Base-by-base conservation (phyloP, 148 eudicot genomes). In the Rhododendron mucronatum region DNA sequence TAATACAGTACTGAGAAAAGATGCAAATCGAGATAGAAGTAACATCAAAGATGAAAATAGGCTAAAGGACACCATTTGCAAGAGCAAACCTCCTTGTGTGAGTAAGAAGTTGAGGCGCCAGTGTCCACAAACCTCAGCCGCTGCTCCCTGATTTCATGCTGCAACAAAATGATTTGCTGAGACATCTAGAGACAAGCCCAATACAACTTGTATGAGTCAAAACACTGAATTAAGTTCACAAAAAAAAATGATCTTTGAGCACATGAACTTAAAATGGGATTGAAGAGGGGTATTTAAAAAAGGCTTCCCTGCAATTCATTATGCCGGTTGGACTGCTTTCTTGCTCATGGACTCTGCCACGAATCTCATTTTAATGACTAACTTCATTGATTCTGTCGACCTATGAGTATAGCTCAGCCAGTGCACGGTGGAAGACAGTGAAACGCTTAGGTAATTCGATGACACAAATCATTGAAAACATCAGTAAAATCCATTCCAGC, bases 91-190 rank as follows among this genome's bases (percentile, higher is more conserved):
- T 97, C 99, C 89, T 97, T 97, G 86, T 92, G 89, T 73, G 97
- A 88, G 87, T 92, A 95, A 81, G 99, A 97, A 90, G 94, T 92
- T 88, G 96, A 93, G 67, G 98, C 90, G 83, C 93, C 92, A 55
- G 90, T 85, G 90, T 94, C 95, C 14, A 93, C 99, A 89, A 97
- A 97, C 91, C 96, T 93, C 89, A 97, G 87, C 44, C 91, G 90
- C 78, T 92, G 94, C 87, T 95, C 94, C 84, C 93, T 95, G 88
- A 82, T 86, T 82, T 90, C 95, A 90, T 89, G 88, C 99, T 96
- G 93, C 82, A 87, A 48, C 55, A 71, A 81, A 82, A 74, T 78
- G 55, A 85, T 69, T 71, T 73, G 53, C 55, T 83, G 21, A 87
- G 77, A 76, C 50, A 57, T 28, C 50, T 37, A 18, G 47, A 83